These are phyloP conservation scores for Coccinonectria pachysandricola DNA, from an alignment of 2,329 filamentous ascomycete genomes.

Conservation along the genomic window DNA sequence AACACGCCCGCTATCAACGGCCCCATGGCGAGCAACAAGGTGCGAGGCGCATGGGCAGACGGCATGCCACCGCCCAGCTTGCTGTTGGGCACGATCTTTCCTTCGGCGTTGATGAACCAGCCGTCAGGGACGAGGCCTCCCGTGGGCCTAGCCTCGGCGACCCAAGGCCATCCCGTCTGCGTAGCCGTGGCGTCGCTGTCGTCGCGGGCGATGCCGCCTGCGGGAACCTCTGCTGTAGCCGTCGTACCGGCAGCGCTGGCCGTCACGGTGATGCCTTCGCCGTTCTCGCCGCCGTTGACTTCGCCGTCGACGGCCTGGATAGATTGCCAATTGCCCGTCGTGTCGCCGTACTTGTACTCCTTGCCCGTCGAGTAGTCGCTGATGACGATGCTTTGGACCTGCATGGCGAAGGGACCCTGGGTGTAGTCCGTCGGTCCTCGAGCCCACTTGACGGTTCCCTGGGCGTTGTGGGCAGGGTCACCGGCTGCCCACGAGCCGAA, in stretches of 20 bases:
- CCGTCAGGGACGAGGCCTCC: conserved; percentile 58
- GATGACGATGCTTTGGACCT: conserved; percentile 63
- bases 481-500: conserved; percentile 89
- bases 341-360: conserved; percentile 72
- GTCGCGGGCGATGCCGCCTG: conserved; percentile 54
- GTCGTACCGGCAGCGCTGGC: conserved; percentile 52
- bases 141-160: conserved; percentile 42
- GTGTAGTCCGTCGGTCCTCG: conserved; percentile 76
- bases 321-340: conserved; percentile 67
- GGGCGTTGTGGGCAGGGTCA: conserved; percentile 59
- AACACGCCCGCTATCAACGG: conserved; percentile 9
- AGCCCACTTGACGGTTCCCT: conserved; percentile 85
- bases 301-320: conserved; percentile 72
- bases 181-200: conserved; percentile 41
- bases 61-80: conserved; percentile 30
- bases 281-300: conserved; percentile 58
- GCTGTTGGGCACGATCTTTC: conserved; percentile 64
- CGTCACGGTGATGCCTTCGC: conserved; percentile 40
- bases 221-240: conserved; percentile 55
- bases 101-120: conserved; percentile 69
- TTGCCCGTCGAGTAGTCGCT: conserved; percentile 90
- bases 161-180: conserved; percentile 60
- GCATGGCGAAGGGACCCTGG: conserved; percentile 77
- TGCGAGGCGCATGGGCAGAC: conserved; percentile 10
- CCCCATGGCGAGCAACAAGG: conserved; percentile 10